phyloP scores from a whole-genome alignment of 169 alveolate species.

The Besnoitia besnoiti region DNA sequence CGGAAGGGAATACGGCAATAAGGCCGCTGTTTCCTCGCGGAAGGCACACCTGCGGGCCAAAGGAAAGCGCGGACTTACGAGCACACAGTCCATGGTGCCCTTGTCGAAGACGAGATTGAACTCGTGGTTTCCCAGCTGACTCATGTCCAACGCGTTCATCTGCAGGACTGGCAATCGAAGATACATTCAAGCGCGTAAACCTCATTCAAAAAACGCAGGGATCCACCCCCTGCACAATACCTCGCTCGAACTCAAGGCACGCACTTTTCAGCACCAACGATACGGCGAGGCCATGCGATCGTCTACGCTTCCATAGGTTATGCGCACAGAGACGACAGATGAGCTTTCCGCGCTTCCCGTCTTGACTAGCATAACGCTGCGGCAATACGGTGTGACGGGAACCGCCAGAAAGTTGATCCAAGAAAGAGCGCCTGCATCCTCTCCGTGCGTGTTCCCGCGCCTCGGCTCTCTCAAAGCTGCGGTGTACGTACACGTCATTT shows the following conservation, averaged over 20 bases:
- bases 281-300: too few species aligned
- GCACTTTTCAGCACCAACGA: too few species aligned
- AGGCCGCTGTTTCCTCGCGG: not conserved
- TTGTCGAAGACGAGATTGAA: constrained; percentile 89
- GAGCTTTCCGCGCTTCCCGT: too few species aligned
- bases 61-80: constrained; percentile 4
- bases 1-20: not conserved
- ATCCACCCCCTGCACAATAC: too few species aligned
- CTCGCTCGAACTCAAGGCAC: too few species aligned
- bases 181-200: too few species aligned
- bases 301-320: too few species aligned
- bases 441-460: not conserved
- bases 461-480: not conserved
- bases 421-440: not conserved
- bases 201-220: too few species aligned
- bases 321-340: too few species aligned
- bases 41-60: not conserved
- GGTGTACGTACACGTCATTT: constrained; percentile 56
- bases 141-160: constrained; percentile 80
- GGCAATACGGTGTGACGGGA: too few species aligned
- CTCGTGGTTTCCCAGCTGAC: constrained; percentile 69
- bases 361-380: too few species aligned
- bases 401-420: too few species aligned
- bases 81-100: constrained; percentile 89
- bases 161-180: not conserved